Base-by-base conservation (phyloP, 2,329 filamentous ascomycete genomes). In the Trichophyton equinum region DNA sequence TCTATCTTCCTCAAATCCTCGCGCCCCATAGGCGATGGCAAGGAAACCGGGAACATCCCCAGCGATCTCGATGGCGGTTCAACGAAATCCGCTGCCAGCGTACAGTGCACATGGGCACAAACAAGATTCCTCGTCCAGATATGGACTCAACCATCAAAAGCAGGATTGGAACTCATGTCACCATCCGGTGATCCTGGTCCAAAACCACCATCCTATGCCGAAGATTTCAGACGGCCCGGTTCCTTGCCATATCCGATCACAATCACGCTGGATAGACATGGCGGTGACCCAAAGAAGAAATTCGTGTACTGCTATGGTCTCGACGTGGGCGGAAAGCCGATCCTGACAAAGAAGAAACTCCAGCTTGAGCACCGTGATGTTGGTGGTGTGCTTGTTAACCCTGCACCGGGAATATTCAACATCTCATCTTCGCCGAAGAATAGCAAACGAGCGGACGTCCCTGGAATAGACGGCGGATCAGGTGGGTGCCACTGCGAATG, bases 1-100 rank as follows among this genome's bases (percentile, higher is more conserved):
- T 87, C 86, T 7, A 89, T 95, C 64, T 95, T 92, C 76, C 79
- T 95, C 64, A 84, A 85, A 66, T 85, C 83, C 15, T 75, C 79
- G 9, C 73, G 74, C 0, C 71, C 75, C 0, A 70, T 82, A 62
- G 79, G 81, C 64, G 68, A 69, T n/a, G 68, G 68, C 27, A 77
- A 77, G 38, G 64, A 69, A 15, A 69, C 68, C 8, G 74, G 75
- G 44, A 70, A 74, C 7, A 70, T 74, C 2, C 68, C 76, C 2
- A 74, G 74, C n/a, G 79, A 82, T 63, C 63, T 69, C 7, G 72
- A 80, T 56, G 82, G 82, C 30, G 82, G 81, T 1, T 74, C 76
- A 1, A 71, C 71, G 7, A 72, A 77, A 62, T 69, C 73, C 3
- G 71, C 77, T 25, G 80, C 81, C 2, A 73, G 70, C 1, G 69